Evolutionary conservation across 225 moss, liverwort and hornwort species (phyloP).

Genomic region (Physcomitrellopsis africana): DNA sequence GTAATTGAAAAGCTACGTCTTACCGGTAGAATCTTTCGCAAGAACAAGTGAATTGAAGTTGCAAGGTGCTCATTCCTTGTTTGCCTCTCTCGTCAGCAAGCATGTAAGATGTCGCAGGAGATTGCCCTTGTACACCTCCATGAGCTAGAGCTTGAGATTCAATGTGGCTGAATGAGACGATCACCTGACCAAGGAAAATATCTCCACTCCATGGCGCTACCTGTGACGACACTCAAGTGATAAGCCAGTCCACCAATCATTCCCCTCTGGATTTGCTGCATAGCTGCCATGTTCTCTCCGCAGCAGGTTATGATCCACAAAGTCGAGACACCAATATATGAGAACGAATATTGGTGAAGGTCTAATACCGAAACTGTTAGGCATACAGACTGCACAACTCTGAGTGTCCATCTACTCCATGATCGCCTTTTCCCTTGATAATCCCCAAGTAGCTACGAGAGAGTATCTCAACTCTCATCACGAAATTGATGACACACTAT

Average conservation of each 20-base stretch:
- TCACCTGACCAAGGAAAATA: slow-evolving; percentile 47
- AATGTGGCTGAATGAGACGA: slow-evolving; percentile 51
- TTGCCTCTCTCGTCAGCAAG: slow-evolving; percentile 50
- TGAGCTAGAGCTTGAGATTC: slow-evolving; percentile 51
- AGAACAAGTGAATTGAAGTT: slow-evolving; percentile 47
- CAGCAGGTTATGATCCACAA: background rate
- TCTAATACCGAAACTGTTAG: background rate
- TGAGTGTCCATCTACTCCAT: background rate
- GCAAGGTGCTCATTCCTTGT: slow-evolving; percentile 38
- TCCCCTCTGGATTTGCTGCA: background rate
- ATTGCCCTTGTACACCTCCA: slow-evolving; percentile 49
- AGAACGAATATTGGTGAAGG: background rate
- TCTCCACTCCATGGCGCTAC: slow-evolving; percentile 55
- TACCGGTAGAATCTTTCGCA: slow-evolving; percentile 53
- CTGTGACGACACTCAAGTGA: slow-evolving; percentile 18
- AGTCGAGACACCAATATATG: background rate
- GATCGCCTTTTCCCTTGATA: too few species aligned
- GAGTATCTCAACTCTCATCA: background rate
- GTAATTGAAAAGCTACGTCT: background rate
- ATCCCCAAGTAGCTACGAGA: background rate
- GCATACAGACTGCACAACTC: background rate
- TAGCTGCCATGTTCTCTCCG: background rate
- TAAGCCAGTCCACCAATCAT: background rate
- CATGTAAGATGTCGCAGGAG: slow-evolving; percentile 48
- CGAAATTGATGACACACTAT: too few species aligned